Base-by-base conservation (phyloP, 768 basidiomycete species). In the Lentinula edodes region DNA sequence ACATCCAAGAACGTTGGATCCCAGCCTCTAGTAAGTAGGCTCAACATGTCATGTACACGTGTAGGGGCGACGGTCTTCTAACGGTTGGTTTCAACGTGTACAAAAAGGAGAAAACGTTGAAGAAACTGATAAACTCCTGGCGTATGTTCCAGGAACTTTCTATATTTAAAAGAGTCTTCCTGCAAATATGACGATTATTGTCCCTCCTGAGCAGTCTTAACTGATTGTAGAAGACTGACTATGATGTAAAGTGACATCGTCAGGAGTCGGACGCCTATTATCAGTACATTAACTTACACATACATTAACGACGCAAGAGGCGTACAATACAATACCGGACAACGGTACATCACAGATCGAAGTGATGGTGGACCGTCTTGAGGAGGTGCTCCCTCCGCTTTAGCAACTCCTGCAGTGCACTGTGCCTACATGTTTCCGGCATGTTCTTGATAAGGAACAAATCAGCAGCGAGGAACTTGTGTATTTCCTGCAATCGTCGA, bases 291-390 rank as follows among this genome's bases (percentile, higher is more conserved):
- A 45, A 45, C 18, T 48, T 13, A 48, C 46, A 48, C 20, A 48
- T 48, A 48, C 46, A 48, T 48, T 48, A 9, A 48, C 20, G 23
- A 48, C 8, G 46, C n/a, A 48, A 18, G 12, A 23, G 42, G 43
- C 15, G 43, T 45, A 5, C 43, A 45, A 18, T 15, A 45, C n/a
- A 15, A 45, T 15, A 15, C 16, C 20, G 43, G 6, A 13, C 8
- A 34, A 12, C 1, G 15, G 23, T 28, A n/a, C 32, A 57, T 67
- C 63, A 69, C 46, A 77, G 60, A 67, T 76, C 76, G 58, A 77
- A 77, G 64, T 77, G 74, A 64, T 77, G 76, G 58, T 74, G 72
- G 23, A 77, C 65, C 55, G 72, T 70, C 50, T 70, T 71, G 50
- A 69, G 68, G 62, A 76, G 67, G 65, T 65, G 66, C 52, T 71